These are phyloP conservation scores for Coemansia javaensis DNA, from an alignment of 192 early-diverging fungal species.

Conservation along the genomic window DNA sequence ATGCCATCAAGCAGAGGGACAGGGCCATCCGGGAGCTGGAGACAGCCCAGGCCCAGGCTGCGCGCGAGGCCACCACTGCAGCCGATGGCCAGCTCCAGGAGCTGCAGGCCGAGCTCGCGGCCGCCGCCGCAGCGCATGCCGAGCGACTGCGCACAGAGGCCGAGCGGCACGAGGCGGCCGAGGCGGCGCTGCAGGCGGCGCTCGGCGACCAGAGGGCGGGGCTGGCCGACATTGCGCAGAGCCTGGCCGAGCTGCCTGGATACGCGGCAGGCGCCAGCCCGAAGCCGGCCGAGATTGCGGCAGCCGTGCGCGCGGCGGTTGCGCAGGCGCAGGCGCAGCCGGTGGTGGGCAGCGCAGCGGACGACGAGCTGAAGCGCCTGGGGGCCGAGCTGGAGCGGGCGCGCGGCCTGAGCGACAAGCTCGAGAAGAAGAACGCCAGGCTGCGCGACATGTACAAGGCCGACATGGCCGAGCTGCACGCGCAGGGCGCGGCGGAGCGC, in stretches of 20 bases:
- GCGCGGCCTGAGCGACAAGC: conserved; percentile 26
- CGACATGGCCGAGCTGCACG: conserved; percentile 36
- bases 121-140: neutral
- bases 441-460: conserved; percentile 40
- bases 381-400: conserved; percentile 16
- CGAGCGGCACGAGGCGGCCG: conserved; percentile 2
- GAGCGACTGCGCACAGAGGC: conserved; percentile 9
- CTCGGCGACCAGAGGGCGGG: conserved; percentile 2
- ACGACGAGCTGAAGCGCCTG: neutral
- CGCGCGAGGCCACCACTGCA: too few species aligned
- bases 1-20: too few species aligned
- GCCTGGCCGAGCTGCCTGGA: conserved; percentile 7
- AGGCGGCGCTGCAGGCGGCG: conserved; percentile 7
- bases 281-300: neutral
- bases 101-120: conserved; percentile 6
- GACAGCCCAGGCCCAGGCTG: too few species aligned
- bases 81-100: conserved; percentile 8
- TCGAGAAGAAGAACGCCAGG: conserved; percentile 40
- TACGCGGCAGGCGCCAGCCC: neutral
- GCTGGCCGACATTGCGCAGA: conserved; percentile 4
- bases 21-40: too few species aligned
- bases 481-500: conserved; percentile 35
- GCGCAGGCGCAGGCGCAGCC: too few species aligned
- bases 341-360: conserved; percentile 1
- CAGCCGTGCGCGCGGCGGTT: neutral